Conservation (phyloP, 192 early-diverging fungal genomes). For the Entomortierella lignicola region DNA sequence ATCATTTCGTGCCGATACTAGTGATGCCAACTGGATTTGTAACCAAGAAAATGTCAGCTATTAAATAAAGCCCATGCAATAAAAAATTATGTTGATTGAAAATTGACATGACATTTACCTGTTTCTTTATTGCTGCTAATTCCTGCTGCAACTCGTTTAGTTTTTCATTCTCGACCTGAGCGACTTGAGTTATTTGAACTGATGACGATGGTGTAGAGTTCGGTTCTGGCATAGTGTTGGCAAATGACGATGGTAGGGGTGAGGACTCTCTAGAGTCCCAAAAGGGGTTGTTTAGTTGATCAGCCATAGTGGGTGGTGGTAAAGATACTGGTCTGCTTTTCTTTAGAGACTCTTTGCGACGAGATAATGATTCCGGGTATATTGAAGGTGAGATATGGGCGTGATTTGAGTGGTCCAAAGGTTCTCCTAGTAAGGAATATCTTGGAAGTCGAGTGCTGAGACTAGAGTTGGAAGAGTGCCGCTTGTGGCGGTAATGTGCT, state of each 20-base stretch:
- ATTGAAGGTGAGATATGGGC: background rate
- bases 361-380: conserved; percentile 11
- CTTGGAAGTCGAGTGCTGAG: background rate
- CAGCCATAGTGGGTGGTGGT: background rate
- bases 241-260: background rate
- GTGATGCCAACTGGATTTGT: conserved; percentile 18
- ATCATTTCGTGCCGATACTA: conserved; percentile 29
- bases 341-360: background rate
- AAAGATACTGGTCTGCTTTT: background rate
- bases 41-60: background rate
- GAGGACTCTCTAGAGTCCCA: conserved; percentile 8
- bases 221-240: background rate
- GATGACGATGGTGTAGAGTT: background rate
- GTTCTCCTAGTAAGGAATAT: background rate
- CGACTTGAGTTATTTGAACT: background rate
- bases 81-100: too few relatives aligned
- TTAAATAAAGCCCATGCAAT: too few relatives aligned
- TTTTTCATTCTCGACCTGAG: conserved; percentile 21
- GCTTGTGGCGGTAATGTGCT: background rate
- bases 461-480: background rate
- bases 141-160: conserved; percentile 30
- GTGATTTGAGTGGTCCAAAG: background rate
- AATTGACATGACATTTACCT: conserved; percentile 1
- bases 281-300: conserved; percentile 7
- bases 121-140: conserved; percentile 35